These are phyloP conservation scores for Puccinia triticina DNA, from an alignment of 1,284 basidiomycete genomes.

Conservation along the genomic window DNA sequence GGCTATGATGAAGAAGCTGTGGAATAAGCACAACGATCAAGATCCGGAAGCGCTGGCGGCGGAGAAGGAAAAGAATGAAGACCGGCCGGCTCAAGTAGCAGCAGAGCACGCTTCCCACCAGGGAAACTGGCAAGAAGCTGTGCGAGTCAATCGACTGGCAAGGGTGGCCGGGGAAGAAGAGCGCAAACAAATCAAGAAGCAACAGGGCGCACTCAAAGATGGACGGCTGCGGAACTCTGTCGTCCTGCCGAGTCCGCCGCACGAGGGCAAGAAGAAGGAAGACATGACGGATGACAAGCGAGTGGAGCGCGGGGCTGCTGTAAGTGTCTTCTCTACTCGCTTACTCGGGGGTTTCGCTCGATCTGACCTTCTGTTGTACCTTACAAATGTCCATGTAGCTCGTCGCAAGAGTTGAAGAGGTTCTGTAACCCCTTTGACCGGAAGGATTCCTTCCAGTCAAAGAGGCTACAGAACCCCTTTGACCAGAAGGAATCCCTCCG, in stretches of 20 bases:
- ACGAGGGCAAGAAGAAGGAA: slow-evolving; percentile 55
- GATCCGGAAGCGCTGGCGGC: slow-evolving; percentile 40
- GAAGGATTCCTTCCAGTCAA: no score
- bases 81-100: slow-evolving; percentile 5
- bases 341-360: not conserved
- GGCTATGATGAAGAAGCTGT: slow-evolving; percentile 52
- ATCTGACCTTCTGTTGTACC: not conserved
- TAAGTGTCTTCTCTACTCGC: slow-evolving; percentile 2
- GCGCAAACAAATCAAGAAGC: slow-evolving; percentile 23
- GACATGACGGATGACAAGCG: slow-evolving; percentile 56
- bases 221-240: not conserved
- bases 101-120: slow-evolving; percentile 9
- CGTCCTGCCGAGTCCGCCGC: slow-evolving; percentile 43
- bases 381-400: slow-evolving; percentile 16
- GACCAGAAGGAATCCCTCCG: no score
- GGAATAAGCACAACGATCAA: slow-evolving; percentile 54
- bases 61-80: slow-evolving; percentile 42
- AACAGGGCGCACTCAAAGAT: not conserved
- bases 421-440: no score
- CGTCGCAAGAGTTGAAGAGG: slow-evolving; percentile 42
- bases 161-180: slow-evolving; percentile 31
- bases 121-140: slow-evolving; percentile 32
- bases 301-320: slow-evolving; percentile 55
- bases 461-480: no score
- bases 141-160: slow-evolving; percentile 34